Evolutionary conservation across 306 rosid genomes (phyloP).

Genomic region (Acacia acuminata): DNA sequence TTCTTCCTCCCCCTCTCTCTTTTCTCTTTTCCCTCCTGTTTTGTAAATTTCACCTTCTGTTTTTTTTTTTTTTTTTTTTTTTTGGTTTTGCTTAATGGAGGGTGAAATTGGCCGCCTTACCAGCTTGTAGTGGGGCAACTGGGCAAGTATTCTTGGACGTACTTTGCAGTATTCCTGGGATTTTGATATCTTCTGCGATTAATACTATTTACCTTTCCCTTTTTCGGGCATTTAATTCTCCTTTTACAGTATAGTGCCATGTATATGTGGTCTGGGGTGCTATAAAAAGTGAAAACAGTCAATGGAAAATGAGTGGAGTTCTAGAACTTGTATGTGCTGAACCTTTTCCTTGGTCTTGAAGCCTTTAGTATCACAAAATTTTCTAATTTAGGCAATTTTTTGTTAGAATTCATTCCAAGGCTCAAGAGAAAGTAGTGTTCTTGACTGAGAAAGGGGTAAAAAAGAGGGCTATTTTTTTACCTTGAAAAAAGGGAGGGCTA

Average conservation of each 20-base stretch:
- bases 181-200: not conserved
- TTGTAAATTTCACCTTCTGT: not conserved
- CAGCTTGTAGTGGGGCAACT: conserved; percentile 17
- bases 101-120: conserved; percentile 15
- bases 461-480: not conserved
- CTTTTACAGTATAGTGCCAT: not conserved
- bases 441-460: not conserved
- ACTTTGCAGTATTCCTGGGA: conserved; percentile 12
- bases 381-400: not conserved
- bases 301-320: not conserved
- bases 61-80: not conserved
- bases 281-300: not conserved
- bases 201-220: not conserved
- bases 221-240: not conserved
- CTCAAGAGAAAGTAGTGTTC: not conserved
- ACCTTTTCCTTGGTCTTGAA: not conserved
- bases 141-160: conserved; percentile 27
- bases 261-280: not conserved
- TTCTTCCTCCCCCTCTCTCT: not conserved
- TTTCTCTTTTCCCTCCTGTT: not conserved
- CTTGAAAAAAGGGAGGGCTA: not conserved
- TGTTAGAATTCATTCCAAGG: not conserved
- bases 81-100: not conserved
- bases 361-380: not conserved
- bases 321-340: not conserved